Evolutionary conservation across 2,329 filamentous ascomycete species (phyloP).

Genomic region (Dactylellina parvicollis): DNA sequence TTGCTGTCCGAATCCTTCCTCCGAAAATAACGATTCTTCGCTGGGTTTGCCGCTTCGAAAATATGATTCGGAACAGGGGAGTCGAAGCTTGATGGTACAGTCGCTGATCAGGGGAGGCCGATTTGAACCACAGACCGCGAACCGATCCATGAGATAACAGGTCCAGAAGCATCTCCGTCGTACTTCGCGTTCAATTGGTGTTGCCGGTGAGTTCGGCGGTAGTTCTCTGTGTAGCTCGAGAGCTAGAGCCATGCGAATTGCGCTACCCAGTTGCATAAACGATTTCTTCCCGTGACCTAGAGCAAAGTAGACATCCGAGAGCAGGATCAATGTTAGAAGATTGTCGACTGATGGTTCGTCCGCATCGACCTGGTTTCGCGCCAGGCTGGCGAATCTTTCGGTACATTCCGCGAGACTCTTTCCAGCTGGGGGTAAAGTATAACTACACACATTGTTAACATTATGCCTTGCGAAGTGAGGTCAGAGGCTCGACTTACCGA

Average conservation of each 20-base stretch:
- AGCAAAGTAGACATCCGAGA: slow-evolving; percentile 79
- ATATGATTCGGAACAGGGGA: slow-evolving; percentile 70
- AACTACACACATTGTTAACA: slow-evolving; percentile 24
- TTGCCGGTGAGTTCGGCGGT: slow-evolving; percentile 70
- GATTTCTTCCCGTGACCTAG: slow-evolving; percentile 83
- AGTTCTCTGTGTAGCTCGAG: slow-evolving; percentile 82
- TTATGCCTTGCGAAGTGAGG: slow-evolving; percentile 64
- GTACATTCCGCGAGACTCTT: slow-evolving; percentile 74
- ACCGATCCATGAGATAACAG: slow-evolving; percentile 87
- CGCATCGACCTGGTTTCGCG: slow-evolving; percentile 76
- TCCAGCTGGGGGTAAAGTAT: slow-evolving; percentile 44
- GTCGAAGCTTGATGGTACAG: slow-evolving; percentile 76
- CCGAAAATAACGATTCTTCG: slow-evolving; percentile 78
- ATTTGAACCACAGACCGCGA: slow-evolving; percentile 76
- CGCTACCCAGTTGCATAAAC: slow-evolving; percentile 84
- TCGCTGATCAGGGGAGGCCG: slow-evolving; percentile 82
- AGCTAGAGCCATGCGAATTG: slow-evolving; percentile 83
- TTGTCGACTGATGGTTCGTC: slow-evolving; percentile 84
- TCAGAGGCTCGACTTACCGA: slow-evolving; percentile 63
- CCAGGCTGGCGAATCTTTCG: slow-evolving; percentile 76
- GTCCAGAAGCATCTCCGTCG: slow-evolving; percentile 86
- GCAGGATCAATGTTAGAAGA: slow-evolving; percentile 77
- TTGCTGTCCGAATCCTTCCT: slow-evolving; percentile 48
- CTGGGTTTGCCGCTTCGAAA: slow-evolving; percentile 68
- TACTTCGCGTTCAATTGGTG: slow-evolving; percentile 76